Evolutionary conservation across 2,329 filamentous ascomycete species (phyloP), one percentile per base, ranked within the genome.

Genomic region (Pyrenochaeta sp.): DNA sequence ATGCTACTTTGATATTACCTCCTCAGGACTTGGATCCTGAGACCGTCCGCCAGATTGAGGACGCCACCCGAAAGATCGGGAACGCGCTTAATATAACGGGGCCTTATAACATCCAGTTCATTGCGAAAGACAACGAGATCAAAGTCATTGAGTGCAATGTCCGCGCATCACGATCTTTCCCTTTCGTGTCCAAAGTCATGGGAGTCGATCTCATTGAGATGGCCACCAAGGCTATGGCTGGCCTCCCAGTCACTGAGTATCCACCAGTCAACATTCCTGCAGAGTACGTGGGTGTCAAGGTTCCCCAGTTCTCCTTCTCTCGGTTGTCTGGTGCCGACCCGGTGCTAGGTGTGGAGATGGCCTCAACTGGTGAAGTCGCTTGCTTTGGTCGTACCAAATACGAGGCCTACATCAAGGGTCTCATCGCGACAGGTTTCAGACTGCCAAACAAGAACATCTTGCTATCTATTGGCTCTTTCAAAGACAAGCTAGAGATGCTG

Each of bases 91-190:
- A 98, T 76, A 90, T 99, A 55, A 98, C 95, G 40, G 95, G 95
- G 49, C 95, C 95, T 24, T 97, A 91, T 86, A 99, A 99, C 81
- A 99, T 99, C 64, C 95, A 99, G 78, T 98, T 99, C 82, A 99
- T 99, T 72, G 95, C 95, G 72, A 98, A 98, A 83, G 93, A 98
- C 78, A 98, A 98, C 77, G 94, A 98, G 67, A 98, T 99, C 84
- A 98, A 98, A 84, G 95, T 99, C 66, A 99, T 99, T 65, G 95
- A 99, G 82, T 98, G 95, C 81, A 99, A 99, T 73, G 95, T 98
- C 59, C 90, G 95, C 63, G 95, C 95, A 15, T 97, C 95, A 45
- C 88, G 95, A 65, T 98, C 94, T 0, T 97, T 97, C 85, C 95
- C 95, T 61, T 99, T 99, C 75, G 93, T 98, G 15, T 97, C 93